phyloP scores from a whole-genome alignment of 208 protist species.

The Borovskyia barvae region DNA sequence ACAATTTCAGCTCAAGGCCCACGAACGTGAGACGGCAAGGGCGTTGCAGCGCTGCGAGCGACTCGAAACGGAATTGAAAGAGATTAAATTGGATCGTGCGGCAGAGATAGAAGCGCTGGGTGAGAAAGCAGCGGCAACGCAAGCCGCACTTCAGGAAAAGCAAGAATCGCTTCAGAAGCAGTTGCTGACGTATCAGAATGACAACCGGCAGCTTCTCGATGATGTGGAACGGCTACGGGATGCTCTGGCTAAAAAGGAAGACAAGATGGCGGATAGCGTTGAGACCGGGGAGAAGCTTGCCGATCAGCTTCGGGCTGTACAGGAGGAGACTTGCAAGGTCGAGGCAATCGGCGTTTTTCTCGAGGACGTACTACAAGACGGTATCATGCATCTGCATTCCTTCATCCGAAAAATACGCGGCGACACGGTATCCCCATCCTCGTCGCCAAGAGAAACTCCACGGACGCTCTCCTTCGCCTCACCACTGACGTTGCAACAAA shows the following conservation, averaged over 20 bases:
- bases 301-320: conserved; percentile 11
- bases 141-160: too few relatives aligned
- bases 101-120: neutral
- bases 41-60: conserved; percentile 5
- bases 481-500: too few relatives aligned
- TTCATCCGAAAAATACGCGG: conserved; percentile 20
- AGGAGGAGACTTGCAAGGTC: conserved; percentile 15
- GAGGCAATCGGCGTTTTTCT: conserved; percentile 38
- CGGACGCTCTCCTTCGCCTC: too few relatives aligned
- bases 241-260: too few relatives aligned
- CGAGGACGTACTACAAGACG: conserved; percentile 38
- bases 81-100: neutral
- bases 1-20: conserved; percentile 5
- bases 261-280: neutral
- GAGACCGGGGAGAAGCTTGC: neutral
- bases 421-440: conserved; percentile 4
- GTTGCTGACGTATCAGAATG: too few relatives aligned
- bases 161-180: too few relatives aligned
- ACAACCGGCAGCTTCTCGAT: too few relatives aligned
- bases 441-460: too few relatives aligned
- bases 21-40: conserved; percentile 3
- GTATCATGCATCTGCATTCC: conserved; percentile 21
- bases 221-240: too few relatives aligned
- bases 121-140: too few relatives aligned
- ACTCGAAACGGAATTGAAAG: conserved; percentile 10